phyloP scores from a whole-genome alignment of 129 eudicot species.

The Arctium lappa region DNA sequence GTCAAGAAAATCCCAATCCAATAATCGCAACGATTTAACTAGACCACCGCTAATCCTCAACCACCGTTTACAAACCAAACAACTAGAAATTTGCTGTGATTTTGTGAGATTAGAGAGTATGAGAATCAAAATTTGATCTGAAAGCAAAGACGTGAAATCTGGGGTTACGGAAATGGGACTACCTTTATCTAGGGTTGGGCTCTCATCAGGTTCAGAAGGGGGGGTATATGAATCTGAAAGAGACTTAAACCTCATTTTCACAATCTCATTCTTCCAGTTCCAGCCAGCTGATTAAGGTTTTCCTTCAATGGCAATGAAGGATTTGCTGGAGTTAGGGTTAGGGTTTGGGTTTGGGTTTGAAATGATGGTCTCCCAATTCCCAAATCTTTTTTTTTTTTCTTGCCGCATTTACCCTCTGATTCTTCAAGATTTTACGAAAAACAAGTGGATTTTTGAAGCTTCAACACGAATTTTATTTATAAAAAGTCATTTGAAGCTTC shows the following conservation, averaged over 20 bases:
- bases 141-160: slow-evolving; percentile 46
- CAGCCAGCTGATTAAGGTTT: neutral
- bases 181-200: slow-evolving; percentile 14
- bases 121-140: slow-evolving; percentile 47
- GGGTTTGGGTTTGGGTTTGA: slow-evolving; percentile 28
- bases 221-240: slow-evolving; percentile 25
- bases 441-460: slow-evolving; percentile 15
- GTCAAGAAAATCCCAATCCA: slow-evolving; percentile 89
- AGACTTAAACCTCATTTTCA: slow-evolving; percentile 25
- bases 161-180: slow-evolving; percentile 14
- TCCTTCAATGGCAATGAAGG: slow-evolving; percentile 23
- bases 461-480: slow-evolving; percentile 9
- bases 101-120: slow-evolving; percentile 54
- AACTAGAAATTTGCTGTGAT: slow-evolving; percentile 39
- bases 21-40: slow-evolving; percentile 42
- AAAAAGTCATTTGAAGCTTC: slow-evolving; percentile 25
- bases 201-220: slow-evolving; percentile 32
- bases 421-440: slow-evolving; percentile 7
- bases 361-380: neutral
- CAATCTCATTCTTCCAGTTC: slow-evolving; percentile 10
- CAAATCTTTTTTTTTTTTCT: slow-evolving; percentile 6
- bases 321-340: slow-evolving; percentile 2
- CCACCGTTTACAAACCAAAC: slow-evolving; percentile 82
- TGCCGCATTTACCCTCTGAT: slow-evolving; percentile 15
- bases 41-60: slow-evolving; percentile 50